Percentiles rank a stretch among this genome's conserved stretches.
These are phyloP conservation scores for Solanum chacoense DNA, from an alignment of 305 asterid species.

Conservation along the genomic window DNA sequence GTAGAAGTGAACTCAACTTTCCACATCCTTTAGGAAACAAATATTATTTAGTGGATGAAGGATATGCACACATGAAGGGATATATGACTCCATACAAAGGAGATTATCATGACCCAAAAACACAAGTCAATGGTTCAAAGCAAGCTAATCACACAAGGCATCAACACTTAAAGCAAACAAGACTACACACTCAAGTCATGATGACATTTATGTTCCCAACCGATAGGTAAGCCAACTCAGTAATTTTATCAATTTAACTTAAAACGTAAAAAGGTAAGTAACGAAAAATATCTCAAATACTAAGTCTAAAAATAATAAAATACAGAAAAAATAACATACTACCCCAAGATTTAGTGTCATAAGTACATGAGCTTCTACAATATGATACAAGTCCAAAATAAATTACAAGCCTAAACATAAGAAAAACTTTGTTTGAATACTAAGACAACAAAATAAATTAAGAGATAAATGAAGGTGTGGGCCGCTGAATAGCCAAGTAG, in stretches of 20 bases:
- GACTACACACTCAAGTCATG: not conserved
- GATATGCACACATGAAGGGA: not conserved
- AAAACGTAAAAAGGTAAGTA: not conserved
- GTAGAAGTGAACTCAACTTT: not conserved
- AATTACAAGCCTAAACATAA: not conserved
- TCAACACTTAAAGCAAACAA: too few species aligned
- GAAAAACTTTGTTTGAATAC: not conserved
- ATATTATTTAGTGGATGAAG: not conserved
- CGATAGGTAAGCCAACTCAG: not conserved
- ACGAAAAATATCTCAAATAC: not conserved
- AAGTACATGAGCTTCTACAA: not conserved
- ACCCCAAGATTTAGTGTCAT: not conserved
- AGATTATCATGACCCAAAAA: not conserved
- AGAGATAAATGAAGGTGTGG: not conserved
- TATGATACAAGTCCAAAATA: not conserved
- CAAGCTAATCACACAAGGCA: too few species aligned
- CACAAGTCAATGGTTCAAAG: not conserved
- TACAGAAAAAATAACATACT: not conserved
- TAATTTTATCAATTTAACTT: not conserved
- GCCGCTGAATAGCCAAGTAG: not conserved
- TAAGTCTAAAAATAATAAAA: not conserved
- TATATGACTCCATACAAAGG: not conserved
- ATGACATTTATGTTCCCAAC: not conserved
- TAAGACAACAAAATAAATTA: not conserved
- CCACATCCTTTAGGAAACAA: not conserved